Percentiles rank a stretch among this genome's conserved stretches.
Conservation (phyloP, 306 rosid species). For the Canavalia gladiata region DNA sequence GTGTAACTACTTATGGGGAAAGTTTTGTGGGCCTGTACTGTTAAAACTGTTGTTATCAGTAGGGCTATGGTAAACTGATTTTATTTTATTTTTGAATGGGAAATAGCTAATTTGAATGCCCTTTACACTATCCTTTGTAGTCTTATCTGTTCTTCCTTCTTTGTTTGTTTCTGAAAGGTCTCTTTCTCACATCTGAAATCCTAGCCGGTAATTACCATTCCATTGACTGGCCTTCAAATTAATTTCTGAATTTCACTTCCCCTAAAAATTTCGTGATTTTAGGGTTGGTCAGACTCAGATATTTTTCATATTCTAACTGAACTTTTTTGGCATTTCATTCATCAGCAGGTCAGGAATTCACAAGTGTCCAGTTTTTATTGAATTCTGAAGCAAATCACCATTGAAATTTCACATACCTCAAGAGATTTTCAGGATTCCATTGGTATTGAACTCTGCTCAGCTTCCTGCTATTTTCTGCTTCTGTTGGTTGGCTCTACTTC, state of each 20-base stretch:
- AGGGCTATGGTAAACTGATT: conserved; percentile 53
- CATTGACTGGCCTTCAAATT: conserved; percentile 54
- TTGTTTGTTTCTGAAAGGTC: conserved; percentile 64
- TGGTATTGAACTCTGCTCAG: conserved; percentile 62
- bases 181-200: conserved; percentile 66
- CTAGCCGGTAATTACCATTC: conserved; percentile 66
- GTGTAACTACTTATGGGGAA: conserved; percentile 42
- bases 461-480: conserved; percentile 53
- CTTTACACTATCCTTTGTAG: conserved; percentile 53
- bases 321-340: conserved; percentile 70
- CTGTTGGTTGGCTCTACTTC: conserved; percentile 22
- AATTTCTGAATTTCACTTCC: conserved; percentile 41
- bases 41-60: conserved; percentile 62
- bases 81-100: conserved; percentile 53
- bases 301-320: conserved; percentile 83
- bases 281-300: conserved; percentile 68
- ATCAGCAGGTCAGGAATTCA: conserved; percentile 75
- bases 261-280: conserved; percentile 55
- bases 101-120: conserved; percentile 55
- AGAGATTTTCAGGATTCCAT: conserved; percentile 50
- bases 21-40: conserved; percentile 65
- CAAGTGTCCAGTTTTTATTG: conserved; percentile 59
- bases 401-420: conserved; percentile 58
- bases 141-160: conserved; percentile 58
- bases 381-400: conserved; percentile 69